phyloP scores from a whole-genome alignment of 2,329 filamentous ascomycete genomes.

The Pseudocercospora vitis region DNA sequence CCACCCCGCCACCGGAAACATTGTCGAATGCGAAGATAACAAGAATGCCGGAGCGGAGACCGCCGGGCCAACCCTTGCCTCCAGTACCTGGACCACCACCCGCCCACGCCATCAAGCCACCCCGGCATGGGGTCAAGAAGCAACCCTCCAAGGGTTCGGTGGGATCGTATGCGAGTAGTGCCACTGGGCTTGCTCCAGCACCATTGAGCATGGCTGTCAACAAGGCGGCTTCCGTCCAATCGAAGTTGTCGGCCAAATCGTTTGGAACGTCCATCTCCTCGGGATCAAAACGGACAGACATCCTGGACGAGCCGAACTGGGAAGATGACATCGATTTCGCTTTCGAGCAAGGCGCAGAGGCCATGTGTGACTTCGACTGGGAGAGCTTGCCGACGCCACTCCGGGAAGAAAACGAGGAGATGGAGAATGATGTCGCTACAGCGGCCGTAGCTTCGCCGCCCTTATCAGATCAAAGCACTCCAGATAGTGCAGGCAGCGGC shows the following conservation, averaged over 20 bases:
- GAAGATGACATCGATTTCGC: slow-evolving; percentile 64
- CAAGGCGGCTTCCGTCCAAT: slow-evolving; percentile 14
- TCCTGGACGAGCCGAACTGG: slow-evolving; percentile 51
- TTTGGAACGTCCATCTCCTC: slow-evolving; percentile 17
- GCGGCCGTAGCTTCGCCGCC: slow-evolving; percentile 9
- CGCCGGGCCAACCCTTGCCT: slow-evolving; percentile 20
- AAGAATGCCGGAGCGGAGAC: slow-evolving; percentile 8
- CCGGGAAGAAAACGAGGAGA: slow-evolving; percentile 16
- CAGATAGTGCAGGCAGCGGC: slow-evolving; percentile 19
- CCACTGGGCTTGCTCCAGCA: slow-evolving; percentile 15
- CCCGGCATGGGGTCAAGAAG: slow-evolving; percentile 9
- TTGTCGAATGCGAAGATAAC: slow-evolving; percentile 7
- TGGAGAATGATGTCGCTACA: not conserved
- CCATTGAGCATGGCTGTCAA: slow-evolving; percentile 10
- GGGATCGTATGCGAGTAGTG: slow-evolving; percentile 10
- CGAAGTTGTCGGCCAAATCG: slow-evolving; percentile 20
- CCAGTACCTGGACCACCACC: slow-evolving; percentile 16
- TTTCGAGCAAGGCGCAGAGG: slow-evolving; percentile 61
- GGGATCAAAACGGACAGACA: slow-evolving; percentile 19
- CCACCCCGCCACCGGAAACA: slow-evolving; percentile 10
- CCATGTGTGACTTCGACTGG: slow-evolving; percentile 63
- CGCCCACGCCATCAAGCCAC: slow-evolving; percentile 6
- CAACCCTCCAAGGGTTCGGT: slow-evolving; percentile 15
- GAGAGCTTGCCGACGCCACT: slow-evolving; percentile 30
- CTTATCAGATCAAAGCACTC: slow-evolving; percentile 17